Percentiles rank a stretch among this genome's conserved stretches.
Evolutionary conservation across 768 basidiomycete genomes (phyloP).

Genomic region (Naganishia onofrii): DNA sequence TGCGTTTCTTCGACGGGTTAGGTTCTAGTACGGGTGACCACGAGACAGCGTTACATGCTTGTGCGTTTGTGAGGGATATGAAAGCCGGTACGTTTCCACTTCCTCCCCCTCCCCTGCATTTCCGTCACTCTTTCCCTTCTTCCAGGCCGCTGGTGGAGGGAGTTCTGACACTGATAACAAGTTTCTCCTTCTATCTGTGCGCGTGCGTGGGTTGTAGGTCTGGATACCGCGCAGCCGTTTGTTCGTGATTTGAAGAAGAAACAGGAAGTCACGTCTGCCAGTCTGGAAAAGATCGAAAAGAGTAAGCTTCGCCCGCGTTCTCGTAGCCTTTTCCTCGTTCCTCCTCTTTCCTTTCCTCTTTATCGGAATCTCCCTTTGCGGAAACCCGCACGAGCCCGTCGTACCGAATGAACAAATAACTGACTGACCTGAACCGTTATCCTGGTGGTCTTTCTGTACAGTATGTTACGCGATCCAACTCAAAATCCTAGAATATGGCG

Average conservation of each 20-base stretch:
- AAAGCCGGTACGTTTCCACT: slow-evolving; percentile 48
- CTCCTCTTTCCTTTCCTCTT: too few species aligned
- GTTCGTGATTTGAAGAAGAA: slow-evolving; percentile 78
- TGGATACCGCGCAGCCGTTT: slow-evolving; percentile 53
- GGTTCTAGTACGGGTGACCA: slow-evolving; percentile 47
- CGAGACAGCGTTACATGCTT: slow-evolving; percentile 48
- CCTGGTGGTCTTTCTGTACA: slow-evolving; percentile 10
- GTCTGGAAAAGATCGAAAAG: slow-evolving; percentile 91
- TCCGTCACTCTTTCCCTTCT: too few species aligned
- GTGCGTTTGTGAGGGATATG: slow-evolving; percentile 52
- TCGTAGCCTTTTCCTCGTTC: too few species aligned
- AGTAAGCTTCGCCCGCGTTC: too few species aligned
- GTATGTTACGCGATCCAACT: slow-evolving; percentile 50
- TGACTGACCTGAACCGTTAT: background rate
- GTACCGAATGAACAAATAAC: too few species aligned
- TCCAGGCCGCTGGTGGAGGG: too few species aligned
- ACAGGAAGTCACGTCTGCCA: slow-evolving; percentile 76
- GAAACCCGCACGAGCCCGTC: too few species aligned
- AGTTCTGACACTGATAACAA: background rate
- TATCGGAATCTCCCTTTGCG: too few species aligned
- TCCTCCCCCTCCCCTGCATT: too few species aligned
- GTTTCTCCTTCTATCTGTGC: background rate
- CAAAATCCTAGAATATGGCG: slow-evolving; percentile 48
- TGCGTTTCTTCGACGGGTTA: background rate
- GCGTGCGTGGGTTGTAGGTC: slow-evolving; percentile 54